Base-by-base conservation (phyloP, 306 rosid genomes). In the Lupinus albus region DNA sequence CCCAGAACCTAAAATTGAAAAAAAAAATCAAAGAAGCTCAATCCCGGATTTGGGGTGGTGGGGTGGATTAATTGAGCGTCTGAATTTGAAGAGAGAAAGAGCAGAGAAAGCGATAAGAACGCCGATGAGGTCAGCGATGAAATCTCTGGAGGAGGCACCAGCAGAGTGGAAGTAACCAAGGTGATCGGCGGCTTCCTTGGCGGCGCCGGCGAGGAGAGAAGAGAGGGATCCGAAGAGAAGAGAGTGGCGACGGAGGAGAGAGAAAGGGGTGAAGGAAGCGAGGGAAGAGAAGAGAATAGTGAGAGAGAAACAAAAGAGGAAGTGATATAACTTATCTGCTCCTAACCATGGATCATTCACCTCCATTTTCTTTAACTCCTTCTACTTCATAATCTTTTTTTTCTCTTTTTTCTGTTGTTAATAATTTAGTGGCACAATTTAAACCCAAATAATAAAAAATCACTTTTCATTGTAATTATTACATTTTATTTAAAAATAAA, bases 131-230 rank as follows among this genome's bases (percentile, higher is more conserved):
- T 92, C 89, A 14, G 98, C 82, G 9, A 83, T 16, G n/a, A 85
- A 88, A 48, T 91, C 97, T 44, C 57, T 84, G 44, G 74, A 25
- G 20, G 95, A 91, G 46, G 97, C 95, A 3, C 92, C 95, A 10
- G 90, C 77, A 11, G 97, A 88, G n/a, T 41, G 79, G 75, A 91
- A 91, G 80, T 60, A 84, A 2, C 92, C 88, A 7, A 91, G 84
- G 50, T 88, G 86, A 70, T 91, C 95, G 63, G 92, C 97, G 57
- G 76, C 77, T 68, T 91, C 97, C 79, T 91, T 91, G 63, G 84
- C 90, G 60, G 87, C 97, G 56, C 95, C 95, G 81, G 81, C 82
- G 5, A 77, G 68, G 68, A 90, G 88, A 13, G 96, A 87, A n/a
- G 52, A 1, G 33, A 79, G 8, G 32, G 81, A 71, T 12, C 44